phyloP scores from a whole-genome alignment of 2,329 filamentous ascomycete species.

The Penicillium sp. region DNA sequence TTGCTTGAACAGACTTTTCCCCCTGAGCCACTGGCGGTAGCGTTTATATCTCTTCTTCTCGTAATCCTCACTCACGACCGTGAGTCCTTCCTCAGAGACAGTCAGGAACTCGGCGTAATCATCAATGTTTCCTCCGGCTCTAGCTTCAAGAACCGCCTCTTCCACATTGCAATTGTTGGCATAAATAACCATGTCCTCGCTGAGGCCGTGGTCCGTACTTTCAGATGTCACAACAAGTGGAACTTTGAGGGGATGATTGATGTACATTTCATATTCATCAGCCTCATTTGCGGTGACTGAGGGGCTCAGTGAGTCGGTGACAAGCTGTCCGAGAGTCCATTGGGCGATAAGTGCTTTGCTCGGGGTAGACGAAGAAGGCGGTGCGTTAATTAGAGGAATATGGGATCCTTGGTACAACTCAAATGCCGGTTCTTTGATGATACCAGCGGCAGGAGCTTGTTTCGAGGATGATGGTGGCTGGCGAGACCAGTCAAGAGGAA shows the following conservation, averaged over 20 bases:
- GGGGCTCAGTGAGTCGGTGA: slow-evolving; percentile 81
- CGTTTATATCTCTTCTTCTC: slow-evolving; percentile 95
- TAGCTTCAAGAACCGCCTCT: slow-evolving; percentile 45
- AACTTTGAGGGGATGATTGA: slow-evolving; percentile 83
- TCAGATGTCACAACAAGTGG: slow-evolving; percentile 60
- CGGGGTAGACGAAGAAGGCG: slow-evolving; percentile 62
- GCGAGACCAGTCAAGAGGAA: slow-evolving; percentile 29
- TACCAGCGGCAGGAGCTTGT: slow-evolving; percentile 42
- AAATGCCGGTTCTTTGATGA: slow-evolving; percentile 55
- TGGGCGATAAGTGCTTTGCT: slow-evolving; percentile 76
- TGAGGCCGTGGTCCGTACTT: slow-evolving; percentile 41
- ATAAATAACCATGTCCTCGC: slow-evolving; percentile 75
- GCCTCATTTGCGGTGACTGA: slow-evolving; percentile 73
- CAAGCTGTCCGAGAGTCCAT: slow-evolving; percentile 83
- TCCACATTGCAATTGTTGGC: slow-evolving; percentile 66
- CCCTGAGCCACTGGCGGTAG: slow-evolving; percentile 89
- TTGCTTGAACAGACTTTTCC: slow-evolving; percentile 96
- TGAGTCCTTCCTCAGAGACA: slow-evolving; percentile 78
- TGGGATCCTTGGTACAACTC: slow-evolving; percentile 24
- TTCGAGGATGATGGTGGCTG: slow-evolving; percentile 36
- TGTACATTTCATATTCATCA: slow-evolving; percentile 83
- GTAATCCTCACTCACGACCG: slow-evolving; percentile 81
- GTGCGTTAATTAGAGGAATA: slow-evolving; percentile 22
- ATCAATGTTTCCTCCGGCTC: slow-evolving; percentile 63
- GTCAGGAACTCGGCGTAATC: slow-evolving; percentile 75